These are phyloP conservation scores for Fusarium nurragi DNA, from an alignment of 2,329 filamentous ascomycete genomes.

Conservation along the genomic window DNA sequence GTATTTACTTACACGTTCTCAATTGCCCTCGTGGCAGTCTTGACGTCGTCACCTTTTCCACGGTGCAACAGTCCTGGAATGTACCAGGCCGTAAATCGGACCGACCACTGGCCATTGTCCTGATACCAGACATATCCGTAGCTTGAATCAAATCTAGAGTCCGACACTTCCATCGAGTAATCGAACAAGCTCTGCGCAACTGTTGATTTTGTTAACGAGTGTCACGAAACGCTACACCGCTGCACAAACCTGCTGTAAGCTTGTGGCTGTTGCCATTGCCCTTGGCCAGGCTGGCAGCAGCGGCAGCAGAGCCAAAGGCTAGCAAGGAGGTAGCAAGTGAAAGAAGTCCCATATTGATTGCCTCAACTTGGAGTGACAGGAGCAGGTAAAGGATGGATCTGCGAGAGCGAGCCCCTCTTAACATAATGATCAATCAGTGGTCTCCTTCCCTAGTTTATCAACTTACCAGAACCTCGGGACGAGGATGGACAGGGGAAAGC, in stretches of 20 bases:
- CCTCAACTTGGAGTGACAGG: not conserved
- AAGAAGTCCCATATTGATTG: constrained; percentile 8
- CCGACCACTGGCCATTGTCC: constrained; percentile 54
- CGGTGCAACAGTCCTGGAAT: constrained; percentile 47
- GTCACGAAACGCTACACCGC: rapidly evolving
- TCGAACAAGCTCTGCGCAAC: constrained; percentile 11
- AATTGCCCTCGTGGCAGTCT: constrained; percentile 12
- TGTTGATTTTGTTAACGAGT: not conserved
- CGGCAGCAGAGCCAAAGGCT: constrained; percentile 2
- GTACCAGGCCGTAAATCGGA: constrained; percentile 57
- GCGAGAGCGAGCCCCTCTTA: constrained; percentile 5
- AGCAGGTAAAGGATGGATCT: not conserved
- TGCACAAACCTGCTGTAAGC: constrained; percentile 1
- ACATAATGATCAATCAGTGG: not conserved
- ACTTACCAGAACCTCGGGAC: not conserved
- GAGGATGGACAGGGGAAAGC: constrained; percentile 7
- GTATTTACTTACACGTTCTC: constrained; percentile 7
- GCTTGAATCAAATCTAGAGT: constrained; percentile 52
- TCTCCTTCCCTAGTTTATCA: not conserved
- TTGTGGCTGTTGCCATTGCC: constrained; percentile 7
- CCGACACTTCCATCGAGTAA: constrained; percentile 52
- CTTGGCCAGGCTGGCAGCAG: constrained; percentile 8
- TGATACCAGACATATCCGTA: constrained; percentile 56
- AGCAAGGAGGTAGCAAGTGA: constrained; percentile 16
- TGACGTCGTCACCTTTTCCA: not conserved